These are phyloP conservation scores for Lentinula guzmanii DNA, from an alignment of 768 basidiomycete species.

Conservation along the genomic window DNA sequence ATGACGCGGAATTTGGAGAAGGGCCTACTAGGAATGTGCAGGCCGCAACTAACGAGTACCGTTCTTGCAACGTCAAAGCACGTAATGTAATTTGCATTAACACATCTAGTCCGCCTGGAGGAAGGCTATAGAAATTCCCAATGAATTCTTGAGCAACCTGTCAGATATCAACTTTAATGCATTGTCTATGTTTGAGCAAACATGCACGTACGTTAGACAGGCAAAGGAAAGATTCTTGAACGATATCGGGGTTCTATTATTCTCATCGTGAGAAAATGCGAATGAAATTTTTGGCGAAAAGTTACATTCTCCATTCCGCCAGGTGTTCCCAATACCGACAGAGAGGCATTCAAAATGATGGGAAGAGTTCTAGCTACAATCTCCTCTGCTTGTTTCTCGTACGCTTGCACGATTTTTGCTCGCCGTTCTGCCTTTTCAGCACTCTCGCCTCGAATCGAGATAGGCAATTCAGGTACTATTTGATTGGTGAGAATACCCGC, in stretches of 20 bases:
- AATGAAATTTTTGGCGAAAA: slow-evolving; percentile 2
- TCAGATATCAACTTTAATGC: background rate
- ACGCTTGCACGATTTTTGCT: background rate
- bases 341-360: slow-evolving; percentile 50
- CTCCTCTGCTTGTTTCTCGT: slow-evolving; percentile 38
- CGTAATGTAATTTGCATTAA: slow-evolving; percentile 65
- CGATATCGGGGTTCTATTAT: slow-evolving; percentile 81
- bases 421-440: slow-evolving; percentile 16
- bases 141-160: slow-evolving; percentile 56
- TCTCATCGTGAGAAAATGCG: background rate
- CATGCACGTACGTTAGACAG: slow-evolving; percentile 56
- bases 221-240: slow-evolving; percentile 83
- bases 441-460: slow-evolving; percentile 41
- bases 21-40: slow-evolving; percentile 73
- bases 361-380: slow-evolving; percentile 53
- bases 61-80: slow-evolving; percentile 69
- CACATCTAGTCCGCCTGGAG: slow-evolving; percentile 56
- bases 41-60: slow-evolving; percentile 79
- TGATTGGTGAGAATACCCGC: slow-evolving; percentile 78
- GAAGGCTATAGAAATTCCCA: slow-evolving; percentile 52
- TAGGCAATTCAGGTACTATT: slow-evolving; percentile 64
- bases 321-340: slow-evolving; percentile 45
- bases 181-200: background rate
- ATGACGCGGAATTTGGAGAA: background rate
- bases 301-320: slow-evolving; percentile 70